phyloP scores from a whole-genome alignment of 257 asterid genomes.

The Salvia splendens region DNA sequence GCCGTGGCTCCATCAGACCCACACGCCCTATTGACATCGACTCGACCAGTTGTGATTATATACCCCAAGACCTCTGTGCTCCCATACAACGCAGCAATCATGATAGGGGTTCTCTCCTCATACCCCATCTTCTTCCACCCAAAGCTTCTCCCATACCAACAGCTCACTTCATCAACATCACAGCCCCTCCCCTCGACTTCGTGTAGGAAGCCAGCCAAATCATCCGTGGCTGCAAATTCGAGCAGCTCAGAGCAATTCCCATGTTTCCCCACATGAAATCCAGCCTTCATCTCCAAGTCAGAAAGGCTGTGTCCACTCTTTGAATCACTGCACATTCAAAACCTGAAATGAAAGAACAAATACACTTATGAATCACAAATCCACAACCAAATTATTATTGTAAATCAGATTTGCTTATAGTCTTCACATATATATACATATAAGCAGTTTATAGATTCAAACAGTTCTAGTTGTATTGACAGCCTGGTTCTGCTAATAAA shows the following conservation, averaged over 20 bases:
- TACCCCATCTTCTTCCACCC: constrained; percentile 75
- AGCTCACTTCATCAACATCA: constrained; percentile 67
- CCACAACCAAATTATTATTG: too few species aligned
- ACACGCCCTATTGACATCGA: constrained; percentile 68
- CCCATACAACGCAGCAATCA: constrained; percentile 85
- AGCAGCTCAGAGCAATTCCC: constrained; percentile 64
- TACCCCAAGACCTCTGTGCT: constrained; percentile 61
- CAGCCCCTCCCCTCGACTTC: constrained; percentile 65
- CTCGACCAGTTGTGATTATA: constrained; percentile 47
- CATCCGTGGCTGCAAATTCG: constrained; percentile 78
- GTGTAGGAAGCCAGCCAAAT: constrained; percentile 48
- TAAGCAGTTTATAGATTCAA: too few species aligned
- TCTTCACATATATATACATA: too few species aligned
- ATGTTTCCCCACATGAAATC: constrained; percentile 40
- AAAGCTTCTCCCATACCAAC: constrained; percentile 76
- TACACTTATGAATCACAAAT: too few species aligned
- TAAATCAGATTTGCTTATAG: too few species aligned
- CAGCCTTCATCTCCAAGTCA: neutral
- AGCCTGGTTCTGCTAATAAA: too few species aligned
- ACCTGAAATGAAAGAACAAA: constrained; percentile 35
- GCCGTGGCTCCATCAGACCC: constrained; percentile 81
- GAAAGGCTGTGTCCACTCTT: constrained; percentile 37
- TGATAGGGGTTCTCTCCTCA: constrained; percentile 72
- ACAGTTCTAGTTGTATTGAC: too few species aligned
- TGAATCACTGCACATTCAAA: constrained; percentile 53